phyloP scores from a whole-genome alignment of 139 green algal species.

The Chlorella ohadii region DNA sequence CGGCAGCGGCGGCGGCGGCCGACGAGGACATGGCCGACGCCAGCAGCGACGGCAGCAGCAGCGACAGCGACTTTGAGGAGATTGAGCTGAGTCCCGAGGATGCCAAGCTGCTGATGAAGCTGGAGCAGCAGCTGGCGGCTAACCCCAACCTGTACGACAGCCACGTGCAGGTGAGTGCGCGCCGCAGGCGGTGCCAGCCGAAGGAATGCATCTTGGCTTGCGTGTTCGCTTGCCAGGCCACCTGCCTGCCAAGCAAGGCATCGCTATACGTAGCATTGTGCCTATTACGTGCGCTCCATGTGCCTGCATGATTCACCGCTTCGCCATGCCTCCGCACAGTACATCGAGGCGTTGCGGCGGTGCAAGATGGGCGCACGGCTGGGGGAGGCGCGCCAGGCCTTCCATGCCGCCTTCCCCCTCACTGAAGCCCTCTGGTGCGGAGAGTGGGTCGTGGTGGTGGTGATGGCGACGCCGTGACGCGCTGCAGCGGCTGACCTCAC shows the following conservation, averaged over 20 bases:
- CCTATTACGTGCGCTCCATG: too few species aligned
- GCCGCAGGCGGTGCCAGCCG: too few species aligned
- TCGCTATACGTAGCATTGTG: too few species aligned
- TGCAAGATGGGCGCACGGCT: constrained; percentile 65
- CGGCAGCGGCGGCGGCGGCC: neutral
- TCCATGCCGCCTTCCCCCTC: constrained; percentile 80
- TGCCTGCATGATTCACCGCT: neutral
- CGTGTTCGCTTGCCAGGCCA: too few species aligned
- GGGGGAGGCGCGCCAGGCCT: constrained; percentile 60
- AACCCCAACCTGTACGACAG: constrained; percentile 75
- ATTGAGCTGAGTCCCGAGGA: constrained; percentile 57
- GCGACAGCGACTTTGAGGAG: constrained; percentile 48
- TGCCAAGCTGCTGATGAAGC: constrained; percentile 59
- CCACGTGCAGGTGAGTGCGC: constrained; percentile 70
- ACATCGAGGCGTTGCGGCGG: constrained; percentile 63
- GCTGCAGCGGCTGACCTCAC: too few species aligned
- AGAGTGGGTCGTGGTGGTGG: too few species aligned
- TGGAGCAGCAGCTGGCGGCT: constrained; percentile 69
- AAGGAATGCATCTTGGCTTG: too few species aligned
- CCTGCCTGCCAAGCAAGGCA: too few species aligned
- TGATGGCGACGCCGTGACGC: too few species aligned
- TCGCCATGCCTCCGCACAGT: constrained; percentile 49
- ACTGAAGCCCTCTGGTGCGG: constrained; percentile 71
- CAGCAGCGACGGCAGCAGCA: constrained; percentile 22
- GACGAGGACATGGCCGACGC: constrained; percentile 23